Percentiles rank a stretch among this genome's conserved stretches.
These are phyloP conservation scores for Pontederia paniculata DNA, from an alignment of 176 grass and related monocot genomes.

Conservation along the genomic window DNA sequence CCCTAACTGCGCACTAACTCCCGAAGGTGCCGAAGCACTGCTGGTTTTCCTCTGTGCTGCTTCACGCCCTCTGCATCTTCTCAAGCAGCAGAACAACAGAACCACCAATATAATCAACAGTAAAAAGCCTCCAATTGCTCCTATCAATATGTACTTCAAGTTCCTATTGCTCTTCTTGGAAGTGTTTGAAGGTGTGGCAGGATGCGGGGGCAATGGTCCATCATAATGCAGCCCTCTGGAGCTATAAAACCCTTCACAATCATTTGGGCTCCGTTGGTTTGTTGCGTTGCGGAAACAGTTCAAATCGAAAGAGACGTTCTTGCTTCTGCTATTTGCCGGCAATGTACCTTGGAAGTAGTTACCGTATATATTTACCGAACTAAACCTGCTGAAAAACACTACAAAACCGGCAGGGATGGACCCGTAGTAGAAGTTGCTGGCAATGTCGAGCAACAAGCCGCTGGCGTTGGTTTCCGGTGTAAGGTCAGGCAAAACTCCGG, in stretches of 20 bases:
- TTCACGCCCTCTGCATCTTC: not conserved
- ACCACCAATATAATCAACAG: slow-evolving; percentile 25
- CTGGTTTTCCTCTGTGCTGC: slow-evolving; percentile 18
- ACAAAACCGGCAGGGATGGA: slow-evolving; percentile 24
- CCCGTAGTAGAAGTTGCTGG: slow-evolving; percentile 61
- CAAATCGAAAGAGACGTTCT: slow-evolving; percentile 13
- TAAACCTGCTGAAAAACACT: slow-evolving; percentile 34
- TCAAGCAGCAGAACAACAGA: slow-evolving; percentile 28
- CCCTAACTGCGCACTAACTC: slow-evolving; percentile 25
- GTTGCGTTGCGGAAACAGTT: slow-evolving; percentile 48
- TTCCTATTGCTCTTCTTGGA: slow-evolving; percentile 9
- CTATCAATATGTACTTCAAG: slow-evolving; percentile 11
- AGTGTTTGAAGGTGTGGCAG: slow-evolving; percentile 9
- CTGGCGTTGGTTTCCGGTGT: slow-evolving; percentile 1
- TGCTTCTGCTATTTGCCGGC: slow-evolving; percentile 10
- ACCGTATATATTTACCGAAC: slow-evolving; percentile 36
- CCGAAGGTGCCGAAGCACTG: slow-evolving; percentile 27
- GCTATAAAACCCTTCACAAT: slow-evolving; percentile 59
- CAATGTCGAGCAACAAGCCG: slow-evolving; percentile 38
- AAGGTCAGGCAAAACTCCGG: slow-evolving; percentile 35
- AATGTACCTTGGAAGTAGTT: slow-evolving; percentile 57
- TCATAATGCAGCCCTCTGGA: slow-evolving; percentile 29
- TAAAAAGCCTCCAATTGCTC: slow-evolving; percentile 10
- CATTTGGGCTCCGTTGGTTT: slow-evolving; percentile 39
- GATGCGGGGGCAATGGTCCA: not conserved